phyloP scores from a whole-genome alignment of 2,329 filamentous ascomycete species.

The Ceratocystis cubensis region DNA sequence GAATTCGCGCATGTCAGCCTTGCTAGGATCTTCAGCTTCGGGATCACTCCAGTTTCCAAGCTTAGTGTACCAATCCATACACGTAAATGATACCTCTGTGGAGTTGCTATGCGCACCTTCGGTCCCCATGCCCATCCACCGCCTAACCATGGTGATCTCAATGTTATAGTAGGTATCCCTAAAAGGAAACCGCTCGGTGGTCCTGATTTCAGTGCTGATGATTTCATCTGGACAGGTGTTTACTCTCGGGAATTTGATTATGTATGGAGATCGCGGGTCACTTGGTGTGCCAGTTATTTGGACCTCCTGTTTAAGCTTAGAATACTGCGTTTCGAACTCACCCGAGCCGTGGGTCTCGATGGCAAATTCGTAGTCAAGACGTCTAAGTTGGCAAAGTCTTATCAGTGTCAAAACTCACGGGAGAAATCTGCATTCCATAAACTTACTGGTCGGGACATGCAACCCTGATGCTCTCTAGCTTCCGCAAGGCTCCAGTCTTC shows the following conservation, averaged over 20 bases:
- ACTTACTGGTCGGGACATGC: constrained; percentile 9
- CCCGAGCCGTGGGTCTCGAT: neutral
- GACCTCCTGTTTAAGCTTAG: neutral
- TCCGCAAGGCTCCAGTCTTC: neutral
- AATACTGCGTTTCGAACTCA: neutral
- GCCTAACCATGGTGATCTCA: neutral
- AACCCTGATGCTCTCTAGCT: constrained; percentile 5
- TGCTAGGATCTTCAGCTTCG: neutral
- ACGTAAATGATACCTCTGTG: neutral
- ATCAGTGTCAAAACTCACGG: neutral
- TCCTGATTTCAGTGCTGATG: neutral
- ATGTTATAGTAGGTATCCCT: constrained; percentile 2
- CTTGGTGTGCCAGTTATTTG: neutral
- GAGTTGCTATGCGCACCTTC: neutral
- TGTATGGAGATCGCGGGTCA: neutral
- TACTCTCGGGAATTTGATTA: neutral
- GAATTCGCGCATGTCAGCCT: neutral
- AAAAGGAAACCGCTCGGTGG: neutral
- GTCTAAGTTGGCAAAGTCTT: neutral
- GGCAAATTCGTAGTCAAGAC: neutral
- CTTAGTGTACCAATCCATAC: constrained; percentile 4
- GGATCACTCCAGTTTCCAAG: constrained; percentile 2
- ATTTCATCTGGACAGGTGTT: constrained; percentile 3
- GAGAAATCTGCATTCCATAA: neutral
- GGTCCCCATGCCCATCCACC: constrained; percentile 5